These are phyloP conservation scores for Parathielavia hyrcaniae DNA, from an alignment of 495 filamentous ascomycete species.

Conservation along the genomic window DNA sequence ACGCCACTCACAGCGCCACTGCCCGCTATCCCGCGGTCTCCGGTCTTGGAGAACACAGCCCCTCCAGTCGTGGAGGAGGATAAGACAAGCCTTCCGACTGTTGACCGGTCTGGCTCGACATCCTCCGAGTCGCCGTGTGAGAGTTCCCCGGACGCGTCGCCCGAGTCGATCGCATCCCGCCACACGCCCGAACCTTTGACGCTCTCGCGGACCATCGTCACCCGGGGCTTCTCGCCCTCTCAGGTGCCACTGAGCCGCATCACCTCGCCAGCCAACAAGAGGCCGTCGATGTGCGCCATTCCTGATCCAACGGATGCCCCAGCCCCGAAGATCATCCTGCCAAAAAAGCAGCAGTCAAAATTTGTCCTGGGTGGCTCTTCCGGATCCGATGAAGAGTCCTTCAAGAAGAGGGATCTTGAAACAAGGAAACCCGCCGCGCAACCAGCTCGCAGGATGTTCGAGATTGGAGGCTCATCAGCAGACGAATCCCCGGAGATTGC, in stretches of 20 bases:
- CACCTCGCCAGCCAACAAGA: constrained; percentile 28
- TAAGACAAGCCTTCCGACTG: constrained; percentile 26
- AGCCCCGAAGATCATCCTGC: constrained; percentile 44
- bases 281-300: constrained; percentile 30
- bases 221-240: constrained; percentile 81
- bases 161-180: constrained; percentile 32
- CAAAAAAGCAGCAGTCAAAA: constrained; percentile 45
- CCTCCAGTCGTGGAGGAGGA: constrained; percentile 16
- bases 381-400: constrained; percentile 41
- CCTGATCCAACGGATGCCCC: constrained; percentile 43
- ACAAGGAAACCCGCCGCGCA: constrained; percentile 46
- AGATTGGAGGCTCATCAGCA: constrained; percentile 75
- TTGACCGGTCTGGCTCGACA: constrained; percentile 34
- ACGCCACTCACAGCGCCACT: constrained; percentile 55
- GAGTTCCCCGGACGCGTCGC: constrained; percentile 27
- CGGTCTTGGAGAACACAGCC: constrained; percentile 12
- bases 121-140: constrained; percentile 35
- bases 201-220: constrained; percentile 60
- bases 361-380: constrained; percentile 54
- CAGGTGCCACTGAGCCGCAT: constrained; percentile 57
- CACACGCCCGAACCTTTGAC: constrained; percentile 33
- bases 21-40: constrained; percentile 40
- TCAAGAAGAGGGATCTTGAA: constrained; percentile 41
- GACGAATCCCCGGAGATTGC: constrained; percentile 74
- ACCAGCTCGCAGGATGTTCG: constrained; percentile 67